Evolutionary conservation across 768 basidiomycete species (phyloP).

Genomic region (Sporobolomyces roseus): DNA sequence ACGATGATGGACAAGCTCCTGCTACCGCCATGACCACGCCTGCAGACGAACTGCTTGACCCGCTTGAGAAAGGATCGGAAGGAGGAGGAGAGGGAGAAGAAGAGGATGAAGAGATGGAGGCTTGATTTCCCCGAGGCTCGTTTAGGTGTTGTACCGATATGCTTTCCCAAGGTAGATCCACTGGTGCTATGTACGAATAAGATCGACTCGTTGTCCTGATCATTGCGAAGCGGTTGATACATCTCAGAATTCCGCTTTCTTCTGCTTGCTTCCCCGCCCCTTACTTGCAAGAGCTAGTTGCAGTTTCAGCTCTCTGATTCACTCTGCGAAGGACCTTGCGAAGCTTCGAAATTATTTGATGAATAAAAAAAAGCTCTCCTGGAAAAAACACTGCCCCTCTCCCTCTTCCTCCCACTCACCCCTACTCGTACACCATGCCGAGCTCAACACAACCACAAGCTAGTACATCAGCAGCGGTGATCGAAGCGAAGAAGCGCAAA

Average conservation of each 20-base stretch:
- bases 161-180: too few relatives aligned
- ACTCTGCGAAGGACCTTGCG: too few relatives aligned
- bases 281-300: too few relatives aligned
- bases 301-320: background rate
- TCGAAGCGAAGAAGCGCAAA: slow-evolving; percentile 40
- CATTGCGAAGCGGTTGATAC: too few relatives aligned
- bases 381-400: background rate
- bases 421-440: background rate
- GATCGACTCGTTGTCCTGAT: too few relatives aligned
- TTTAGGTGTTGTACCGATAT: too few relatives aligned
- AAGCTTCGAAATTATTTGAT: too few relatives aligned
- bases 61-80: background rate
- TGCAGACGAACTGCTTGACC: background rate
- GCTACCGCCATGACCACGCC: slow-evolving; percentile 18
- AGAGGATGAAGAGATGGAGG: background rate
- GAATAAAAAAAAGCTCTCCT: too few relatives aligned
- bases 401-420: background rate
- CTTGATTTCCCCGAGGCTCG: background rate
- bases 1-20: background rate
- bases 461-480: slow-evolving; percentile 25
- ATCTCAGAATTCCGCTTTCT: too few relatives aligned
- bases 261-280: too few relatives aligned
- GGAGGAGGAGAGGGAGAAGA: background rate
- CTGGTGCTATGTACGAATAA: too few relatives aligned
- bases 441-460: slow-evolving; percentile 9